A percentile compares a stretch with the other conserved stretches of the same genome.
Evolutionary conservation across 768 basidiomycete genomes (phyloP).

Genomic region (Suillus americanus): DNA sequence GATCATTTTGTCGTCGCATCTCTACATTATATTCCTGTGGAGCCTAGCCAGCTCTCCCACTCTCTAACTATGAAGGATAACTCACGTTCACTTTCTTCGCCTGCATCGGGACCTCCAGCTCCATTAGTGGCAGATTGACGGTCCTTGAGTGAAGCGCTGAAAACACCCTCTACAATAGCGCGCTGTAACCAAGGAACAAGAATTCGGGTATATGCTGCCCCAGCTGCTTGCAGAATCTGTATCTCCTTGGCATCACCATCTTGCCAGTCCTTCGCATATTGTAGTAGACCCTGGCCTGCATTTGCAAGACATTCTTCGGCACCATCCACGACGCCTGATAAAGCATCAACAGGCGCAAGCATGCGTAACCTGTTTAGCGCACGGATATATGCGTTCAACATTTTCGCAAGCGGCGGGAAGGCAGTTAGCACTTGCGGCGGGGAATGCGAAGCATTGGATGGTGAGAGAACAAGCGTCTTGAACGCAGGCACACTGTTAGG

Average conservation of each 20-base stretch:
- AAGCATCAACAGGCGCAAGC: conserved; percentile 68
- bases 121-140: conserved; percentile 4
- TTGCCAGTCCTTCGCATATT: conserved; percentile 40
- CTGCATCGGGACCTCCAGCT: background rate
- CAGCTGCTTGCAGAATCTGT: conserved; percentile 46
- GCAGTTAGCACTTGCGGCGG: conserved; percentile 72
- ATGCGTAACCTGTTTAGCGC: conserved; percentile 81
- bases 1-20: background rate
- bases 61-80: conserved; percentile 15
- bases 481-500: conserved; percentile 32
- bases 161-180: conserved; percentile 76
- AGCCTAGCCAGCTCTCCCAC: conserved; percentile 32
- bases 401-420: conserved; percentile 73
- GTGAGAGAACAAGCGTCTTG: conserved; percentile 18
- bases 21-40: conserved; percentile 6
- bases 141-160: conserved; percentile 38
- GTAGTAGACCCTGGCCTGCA: conserved; percentile 45
- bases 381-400: conserved; percentile 70
- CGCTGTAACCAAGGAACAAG: conserved; percentile 71
- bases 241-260: conserved; percentile 34
- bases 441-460: conserved; percentile 47
- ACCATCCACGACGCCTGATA: conserved; percentile 45
- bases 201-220: conserved; percentile 56
- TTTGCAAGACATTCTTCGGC: conserved; percentile 53
- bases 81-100: background rate